A percentile compares a stretch with the other conserved stretches of the same genome.
Conservation (phyloP, 441 rosid species). For the Codiaeum variegatum region DNA sequence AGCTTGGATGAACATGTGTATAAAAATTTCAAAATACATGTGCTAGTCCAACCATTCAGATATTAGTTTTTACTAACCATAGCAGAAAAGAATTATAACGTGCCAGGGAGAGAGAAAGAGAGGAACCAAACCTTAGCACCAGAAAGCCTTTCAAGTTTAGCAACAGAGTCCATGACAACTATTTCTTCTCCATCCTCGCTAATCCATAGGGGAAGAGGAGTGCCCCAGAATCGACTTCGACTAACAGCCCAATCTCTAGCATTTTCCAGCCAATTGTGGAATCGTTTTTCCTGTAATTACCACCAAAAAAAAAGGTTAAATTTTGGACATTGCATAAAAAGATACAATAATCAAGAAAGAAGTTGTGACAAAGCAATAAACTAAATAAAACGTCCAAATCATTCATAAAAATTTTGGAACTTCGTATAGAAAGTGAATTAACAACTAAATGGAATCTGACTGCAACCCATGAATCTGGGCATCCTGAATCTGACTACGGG, state of each 20-base stretch:
- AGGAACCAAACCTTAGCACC: slow-evolving; percentile 66
- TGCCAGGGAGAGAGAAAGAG: slow-evolving; percentile 14
- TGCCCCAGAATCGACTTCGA: slow-evolving; percentile 98
- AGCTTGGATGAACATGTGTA: too few relatives aligned
- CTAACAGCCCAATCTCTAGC: slow-evolving; percentile 99
- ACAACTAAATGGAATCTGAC: too few relatives aligned
- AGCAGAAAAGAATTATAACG: not conserved
- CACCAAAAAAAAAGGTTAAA: not conserved
- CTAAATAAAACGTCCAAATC: not conserved
- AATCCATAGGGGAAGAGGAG: slow-evolving; percentile 94
- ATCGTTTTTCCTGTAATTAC: slow-evolving; percentile 73
- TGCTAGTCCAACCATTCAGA: not conserved
- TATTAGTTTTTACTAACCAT: not conserved
- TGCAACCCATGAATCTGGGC: too few relatives aligned
- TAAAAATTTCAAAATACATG: not conserved
- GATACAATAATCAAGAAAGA: not conserved
- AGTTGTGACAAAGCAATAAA: not conserved
- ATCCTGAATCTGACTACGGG: too few relatives aligned
- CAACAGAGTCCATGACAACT: slow-evolving; percentile 74
- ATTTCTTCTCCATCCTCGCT: slow-evolving; percentile 84
- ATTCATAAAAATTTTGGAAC: not conserved
- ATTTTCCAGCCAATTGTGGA: slow-evolving; percentile 99
- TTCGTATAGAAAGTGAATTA: too few relatives aligned
- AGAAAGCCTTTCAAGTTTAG: slow-evolving; percentile 85
- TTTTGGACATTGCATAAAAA: not conserved